Percentiles rank a stretch among this genome's conserved stretches.
These are phyloP conservation scores for Boehmeria nivea DNA, from an alignment of 306 rosid genomes.

Conservation along the genomic window DNA sequence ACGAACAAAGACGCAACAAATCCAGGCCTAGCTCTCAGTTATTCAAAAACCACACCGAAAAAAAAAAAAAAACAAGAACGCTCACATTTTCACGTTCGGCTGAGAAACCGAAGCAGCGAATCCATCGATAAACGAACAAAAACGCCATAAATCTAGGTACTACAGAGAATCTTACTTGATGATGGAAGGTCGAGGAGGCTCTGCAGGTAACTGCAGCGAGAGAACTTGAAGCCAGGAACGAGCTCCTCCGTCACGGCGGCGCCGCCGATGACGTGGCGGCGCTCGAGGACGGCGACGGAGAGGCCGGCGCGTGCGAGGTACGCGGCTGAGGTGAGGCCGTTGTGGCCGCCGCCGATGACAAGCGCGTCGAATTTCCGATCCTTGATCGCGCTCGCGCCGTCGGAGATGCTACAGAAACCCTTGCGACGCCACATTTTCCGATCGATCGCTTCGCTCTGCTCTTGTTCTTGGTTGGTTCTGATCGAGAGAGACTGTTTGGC, in stretches of 20 bases:
- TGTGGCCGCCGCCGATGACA: conserved; percentile 89
- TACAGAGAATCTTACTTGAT: conserved; percentile 33
- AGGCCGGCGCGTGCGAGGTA: conserved; percentile 85
- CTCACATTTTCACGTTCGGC: too few relatives aligned
- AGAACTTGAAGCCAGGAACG: conserved; percentile 82
- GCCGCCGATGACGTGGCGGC: conserved; percentile 86
- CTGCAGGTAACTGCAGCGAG: conserved; percentile 88
- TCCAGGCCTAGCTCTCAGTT: too few relatives aligned
- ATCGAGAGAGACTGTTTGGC: too few relatives aligned
- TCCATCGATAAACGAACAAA: too few relatives aligned
- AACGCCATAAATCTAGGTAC: background rate
- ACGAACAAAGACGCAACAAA: too few relatives aligned
- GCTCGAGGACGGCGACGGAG: conserved; percentile 89
- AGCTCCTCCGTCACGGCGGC: conserved; percentile 89
- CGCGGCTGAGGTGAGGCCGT: conserved; percentile 90
- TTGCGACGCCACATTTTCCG: conserved; percentile 50
- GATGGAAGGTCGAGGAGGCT: conserved; percentile 86
- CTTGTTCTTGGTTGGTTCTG: too few relatives aligned
- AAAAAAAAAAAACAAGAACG: too few relatives aligned
- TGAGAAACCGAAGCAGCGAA: too few relatives aligned
- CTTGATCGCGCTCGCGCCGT: conserved; percentile 24
- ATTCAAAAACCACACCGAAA: too few relatives aligned
- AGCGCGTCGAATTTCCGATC: conserved; percentile 87
- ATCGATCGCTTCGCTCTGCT: too few relatives aligned
- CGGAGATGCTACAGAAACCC: conserved; percentile 32